A percentile compares a stretch with the other conserved stretches of the same genome.
Conservation (phyloP, 2,329 filamentous ascomycete species). For the Neocucurbitaria cava region DNA sequence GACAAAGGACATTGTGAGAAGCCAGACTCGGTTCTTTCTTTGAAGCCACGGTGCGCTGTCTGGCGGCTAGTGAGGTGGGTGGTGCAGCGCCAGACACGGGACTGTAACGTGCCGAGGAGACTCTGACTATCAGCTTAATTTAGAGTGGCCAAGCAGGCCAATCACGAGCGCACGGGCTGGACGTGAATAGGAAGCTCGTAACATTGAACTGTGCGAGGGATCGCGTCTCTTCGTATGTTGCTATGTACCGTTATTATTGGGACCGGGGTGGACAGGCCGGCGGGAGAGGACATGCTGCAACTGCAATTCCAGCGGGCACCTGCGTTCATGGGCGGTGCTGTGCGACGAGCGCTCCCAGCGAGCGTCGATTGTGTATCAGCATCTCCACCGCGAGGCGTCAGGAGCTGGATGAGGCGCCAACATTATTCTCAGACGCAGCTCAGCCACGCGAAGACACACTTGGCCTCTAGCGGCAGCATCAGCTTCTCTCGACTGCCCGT, state of each 20-base stretch:
- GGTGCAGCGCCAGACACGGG: slow-evolving; percentile 6
- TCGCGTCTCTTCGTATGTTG: too few relatives aligned
- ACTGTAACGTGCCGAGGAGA: slow-evolving; percentile 27
- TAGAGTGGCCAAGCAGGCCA: slow-evolving; percentile 30
- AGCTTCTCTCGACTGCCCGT: slow-evolving; percentile 17
- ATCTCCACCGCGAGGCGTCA: background rate
- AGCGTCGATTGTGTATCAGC: background rate
- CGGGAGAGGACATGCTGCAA: slow-evolving; percentile 14
- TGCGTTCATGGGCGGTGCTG: slow-evolving; percentile 10
- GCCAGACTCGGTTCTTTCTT: background rate
- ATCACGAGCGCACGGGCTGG: slow-evolving; percentile 22
- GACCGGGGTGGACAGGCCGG: slow-evolving; percentile 7
- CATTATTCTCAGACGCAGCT: slow-evolving; percentile 1
- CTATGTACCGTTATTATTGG: slow-evolving; percentile 10
- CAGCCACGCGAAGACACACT: slow-evolving; percentile 20
- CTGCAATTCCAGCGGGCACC: slow-evolving; percentile 1
- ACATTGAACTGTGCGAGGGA: slow-evolving; percentile 5
- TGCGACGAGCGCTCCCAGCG: slow-evolving; percentile 8
- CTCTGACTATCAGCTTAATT: slow-evolving; percentile 27
- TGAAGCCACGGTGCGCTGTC: background rate
- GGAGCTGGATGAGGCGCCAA: background rate
- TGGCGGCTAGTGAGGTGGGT: background rate
- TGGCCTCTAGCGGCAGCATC: slow-evolving; percentile 12
- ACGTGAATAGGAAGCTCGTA: slow-evolving; percentile 12
- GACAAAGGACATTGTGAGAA: background rate